Evolutionary conservation across 1,284 basidiomycete genomes (phyloP), one percentile per base, ranked within the genome.

Genomic region (Ceratobasidium sp.): DNA sequence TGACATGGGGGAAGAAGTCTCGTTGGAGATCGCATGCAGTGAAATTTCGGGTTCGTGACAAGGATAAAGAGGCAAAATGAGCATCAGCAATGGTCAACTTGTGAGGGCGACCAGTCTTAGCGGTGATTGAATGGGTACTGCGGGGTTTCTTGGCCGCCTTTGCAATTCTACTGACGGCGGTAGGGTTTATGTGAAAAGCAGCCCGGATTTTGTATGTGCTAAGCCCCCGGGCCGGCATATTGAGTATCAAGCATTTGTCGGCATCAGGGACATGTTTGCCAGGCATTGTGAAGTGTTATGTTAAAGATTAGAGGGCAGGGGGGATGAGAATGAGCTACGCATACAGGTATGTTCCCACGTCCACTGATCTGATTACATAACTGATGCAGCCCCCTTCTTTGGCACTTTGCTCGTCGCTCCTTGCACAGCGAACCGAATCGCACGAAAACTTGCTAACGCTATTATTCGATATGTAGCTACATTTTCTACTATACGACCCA

Each of bases 1-100:
- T 18, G 46, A 66, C 33, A n/a, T 26, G 7, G 33, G 63, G 63
- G 61, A 76, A 76, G 49, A 64, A 76, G 3, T 66, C 61, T 10
- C 26, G 73, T 26, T 76, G 73, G 4, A 76, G 46, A 7, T 64
- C 49, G 4, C n/a, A 20, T 3, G 51, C 61, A 15, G 33, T 76
- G 44, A 4, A 53, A 53, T 42, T 49, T 3, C 23, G 13, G 28
- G 61, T 55, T 12, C 73, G 10, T 12, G 73, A 28, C 7, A 76
- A 6, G 1, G 60, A 56, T 4, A 76, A 61, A n/a, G 42, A 51
- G 9, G 33, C 61, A 76, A 76, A 76, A 66, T 15, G 49, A 42
- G 39, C 73, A 56, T 76, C 63, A 42, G 42, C 26, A 66, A 33
- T 23, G 10, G 26, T 39, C 2, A 76, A 23, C 26, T 53, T 66